Evolutionary conservation across 2,329 filamentous ascomycete genomes (phyloP).

Genomic region (Sporothrix phasma): DNA sequence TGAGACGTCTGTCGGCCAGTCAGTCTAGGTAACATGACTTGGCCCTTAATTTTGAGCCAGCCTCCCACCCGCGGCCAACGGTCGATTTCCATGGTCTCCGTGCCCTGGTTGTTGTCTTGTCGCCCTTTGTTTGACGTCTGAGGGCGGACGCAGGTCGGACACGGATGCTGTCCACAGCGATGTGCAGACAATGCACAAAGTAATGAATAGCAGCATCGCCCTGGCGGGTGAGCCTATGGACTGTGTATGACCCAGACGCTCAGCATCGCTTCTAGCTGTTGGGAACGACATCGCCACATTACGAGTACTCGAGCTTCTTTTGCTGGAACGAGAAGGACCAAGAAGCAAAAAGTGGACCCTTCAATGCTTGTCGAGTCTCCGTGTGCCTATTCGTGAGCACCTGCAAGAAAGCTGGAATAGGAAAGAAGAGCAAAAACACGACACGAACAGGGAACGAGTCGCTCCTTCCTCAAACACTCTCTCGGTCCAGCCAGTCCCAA

Average conservation of each 20-base stretch:
- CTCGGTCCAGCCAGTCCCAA: background rate
- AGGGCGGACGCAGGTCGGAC: background rate
- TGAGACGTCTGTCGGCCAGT: background rate
- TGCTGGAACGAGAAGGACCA: background rate
- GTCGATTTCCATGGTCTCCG: background rate
- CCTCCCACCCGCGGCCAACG: background rate
- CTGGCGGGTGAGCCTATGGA: background rate
- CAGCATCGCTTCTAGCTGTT: background rate
- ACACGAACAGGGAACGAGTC: conserved; percentile 1
- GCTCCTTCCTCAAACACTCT: background rate
- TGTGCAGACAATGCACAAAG: no score
- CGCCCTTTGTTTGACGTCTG: background rate
- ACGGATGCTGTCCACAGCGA: no score
- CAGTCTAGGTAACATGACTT: background rate
- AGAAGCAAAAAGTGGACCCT: background rate
- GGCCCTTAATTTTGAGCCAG: background rate
- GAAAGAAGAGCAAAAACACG: background rate
- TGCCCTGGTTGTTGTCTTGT: background rate
- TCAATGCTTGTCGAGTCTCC: background rate
- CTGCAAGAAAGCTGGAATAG: background rate
- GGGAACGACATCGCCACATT: background rate
- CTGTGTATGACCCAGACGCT: background rate
- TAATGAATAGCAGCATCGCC: background rate
- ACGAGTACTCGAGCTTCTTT: background rate
- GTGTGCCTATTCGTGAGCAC: background rate